Base-by-base conservation (phyloP, 2,329 filamentous ascomycete genomes). In the Colletotrichum magnum region DNA sequence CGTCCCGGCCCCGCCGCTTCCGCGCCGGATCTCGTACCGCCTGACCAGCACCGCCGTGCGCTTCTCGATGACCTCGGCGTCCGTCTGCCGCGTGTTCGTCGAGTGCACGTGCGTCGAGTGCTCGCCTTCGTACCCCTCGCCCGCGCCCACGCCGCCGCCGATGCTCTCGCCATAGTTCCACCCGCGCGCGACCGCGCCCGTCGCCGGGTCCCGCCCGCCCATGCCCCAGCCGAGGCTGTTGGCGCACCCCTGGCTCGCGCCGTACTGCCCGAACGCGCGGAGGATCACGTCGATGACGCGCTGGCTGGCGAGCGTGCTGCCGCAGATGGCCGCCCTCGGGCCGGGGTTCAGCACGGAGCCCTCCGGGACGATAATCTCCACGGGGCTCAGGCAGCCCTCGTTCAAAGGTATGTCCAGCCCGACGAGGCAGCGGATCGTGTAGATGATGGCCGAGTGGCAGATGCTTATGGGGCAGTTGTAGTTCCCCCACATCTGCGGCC, bases 251-350 rank as follows among this genome's bases (percentile, higher is more conserved):
- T 79, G 78, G 51, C 68, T 72, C 2, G 77, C 78, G 1, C 73
- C 74, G 9, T 70, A 69, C 0, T 68, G 58, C 24, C 72, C 69
- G 26, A 80, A 80, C 2, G 76, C 77, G 1, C 73, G 70, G 9
- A 82, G 70, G n/a, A 80, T 77, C 0, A 77, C 70, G 39, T 80
- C 78, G 5, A 77, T 76, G 2, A 80, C 75, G 7, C 79, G 75
- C 70, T 80, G 78, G 12, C 74, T 77, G 4, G 77, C 78, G 5
- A 79, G 71, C 0, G 94, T 91, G 74, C 93, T 94, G n/a, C 92
- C 92, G 41, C 77, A 78, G 56, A 80, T 76, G 1, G 79, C 80
- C 2, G 76, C 79, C 0, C 72, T 68, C 0, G 79, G 74, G 0
- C 74, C 75, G 2, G 80, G 80, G 21, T 77, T 77, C 2, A 82